Percentiles rank a stretch among this genome's conserved stretches.
Evolutionary conservation across 495 filamentous ascomycete species (phyloP).

Genomic region (Neurospora pannonica): DNA sequence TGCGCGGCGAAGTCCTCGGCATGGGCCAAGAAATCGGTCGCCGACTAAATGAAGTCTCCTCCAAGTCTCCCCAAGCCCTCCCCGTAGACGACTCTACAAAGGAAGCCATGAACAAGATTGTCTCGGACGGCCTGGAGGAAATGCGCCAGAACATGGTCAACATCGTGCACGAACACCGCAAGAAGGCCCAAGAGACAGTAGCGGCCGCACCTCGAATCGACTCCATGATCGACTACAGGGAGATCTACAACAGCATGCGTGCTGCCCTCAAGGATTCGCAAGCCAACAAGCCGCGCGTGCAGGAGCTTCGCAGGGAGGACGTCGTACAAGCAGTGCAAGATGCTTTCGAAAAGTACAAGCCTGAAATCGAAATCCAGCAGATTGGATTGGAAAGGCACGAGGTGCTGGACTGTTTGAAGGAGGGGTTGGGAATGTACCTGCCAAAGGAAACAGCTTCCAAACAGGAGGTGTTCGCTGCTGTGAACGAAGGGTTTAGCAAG

Average conservation of each 20-base stretch:
- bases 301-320: constrained; percentile 54
- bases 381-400: constrained; percentile 84
- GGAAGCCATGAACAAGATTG: constrained; percentile 65
- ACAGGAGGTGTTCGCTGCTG: constrained; percentile 71
- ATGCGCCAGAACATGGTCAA: constrained; percentile 72
- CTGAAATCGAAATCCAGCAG: constrained; percentile 81
- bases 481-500: constrained; percentile 72
- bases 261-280: constrained; percentile 64
- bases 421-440: constrained; percentile 71
- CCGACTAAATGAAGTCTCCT: constrained; percentile 60
- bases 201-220: neutral
- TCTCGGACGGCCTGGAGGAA: constrained; percentile 69
- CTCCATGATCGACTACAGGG: constrained; percentile 54
- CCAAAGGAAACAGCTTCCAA: constrained; percentile 53
- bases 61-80: constrained; percentile 23
- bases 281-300: constrained; percentile 32
- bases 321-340: constrained; percentile 78
- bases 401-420: constrained; percentile 70
- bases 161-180: constrained; percentile 63
- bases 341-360: constrained; percentile 85
- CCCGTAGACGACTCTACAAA: constrained; percentile 40
- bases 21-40: constrained; percentile 84
- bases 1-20: constrained; percentile 84
- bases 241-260: constrained; percentile 73
- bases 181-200: constrained; percentile 43